phyloP scores from a whole-genome alignment of 1,139 yeast genomes.

The Scheffersomyces stambukii region DNA sequence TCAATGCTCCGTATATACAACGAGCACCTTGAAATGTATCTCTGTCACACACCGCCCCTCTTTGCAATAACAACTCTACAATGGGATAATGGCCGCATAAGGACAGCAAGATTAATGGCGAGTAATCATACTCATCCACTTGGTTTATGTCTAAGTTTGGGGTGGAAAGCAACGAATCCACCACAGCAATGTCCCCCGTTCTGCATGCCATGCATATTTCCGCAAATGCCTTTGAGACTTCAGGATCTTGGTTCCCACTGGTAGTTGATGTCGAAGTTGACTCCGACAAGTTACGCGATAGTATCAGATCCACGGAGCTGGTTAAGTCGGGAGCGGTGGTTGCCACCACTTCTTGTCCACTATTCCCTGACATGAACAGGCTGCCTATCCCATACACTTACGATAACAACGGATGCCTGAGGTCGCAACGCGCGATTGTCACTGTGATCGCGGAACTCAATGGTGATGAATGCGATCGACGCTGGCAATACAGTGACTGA shows the following conservation, averaged over 20 bases:
- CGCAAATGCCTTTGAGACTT: conserved; percentile 20
- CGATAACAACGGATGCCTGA: too few relatives aligned
- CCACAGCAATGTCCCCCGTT: conserved; percentile 61
- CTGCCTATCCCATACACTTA: too few relatives aligned
- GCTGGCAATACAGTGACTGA: too few relatives aligned
- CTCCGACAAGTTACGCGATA: neutral
- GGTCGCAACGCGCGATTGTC: too few relatives aligned
- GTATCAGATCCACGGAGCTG: conserved; percentile 5
- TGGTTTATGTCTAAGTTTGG: conserved; percentile 57
- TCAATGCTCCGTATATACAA: conserved; percentile 75
- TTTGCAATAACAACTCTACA: conserved; percentile 51
- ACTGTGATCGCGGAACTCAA: too few relatives aligned
- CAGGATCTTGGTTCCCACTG: conserved; percentile 6
- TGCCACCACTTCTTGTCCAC: too few relatives aligned
- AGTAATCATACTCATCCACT: conserved; percentile 69
- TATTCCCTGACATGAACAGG: too few relatives aligned
- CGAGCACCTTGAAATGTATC: conserved; percentile 80
- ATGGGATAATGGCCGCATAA: conserved; percentile 69
- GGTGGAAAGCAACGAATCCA: conserved; percentile 49
- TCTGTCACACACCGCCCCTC: conserved; percentile 76
- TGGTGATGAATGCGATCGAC: too few relatives aligned
- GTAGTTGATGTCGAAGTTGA: conserved; percentile 1
- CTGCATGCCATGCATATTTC: conserved; percentile 67
- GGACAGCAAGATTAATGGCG: conserved; percentile 70
- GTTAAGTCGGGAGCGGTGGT: too few relatives aligned